Conservation (phyloP, 2,329 filamentous ascomycete species). For the Monosporascus sp. region DNA sequence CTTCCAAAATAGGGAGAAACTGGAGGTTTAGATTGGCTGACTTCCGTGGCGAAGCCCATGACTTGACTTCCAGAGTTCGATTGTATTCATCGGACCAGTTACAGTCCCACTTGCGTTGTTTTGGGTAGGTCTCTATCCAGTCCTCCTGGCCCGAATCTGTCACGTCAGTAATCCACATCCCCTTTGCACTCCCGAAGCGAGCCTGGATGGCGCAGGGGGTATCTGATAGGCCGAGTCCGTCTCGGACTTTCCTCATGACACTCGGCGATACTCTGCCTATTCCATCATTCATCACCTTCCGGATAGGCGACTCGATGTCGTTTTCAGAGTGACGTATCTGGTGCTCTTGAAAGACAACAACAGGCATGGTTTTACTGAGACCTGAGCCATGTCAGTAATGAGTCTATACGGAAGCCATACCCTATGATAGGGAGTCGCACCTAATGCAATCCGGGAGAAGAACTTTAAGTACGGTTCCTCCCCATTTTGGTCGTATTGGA, state of each 20-base stretch:
- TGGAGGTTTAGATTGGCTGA: constrained; percentile 55
- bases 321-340: constrained; percentile 33
- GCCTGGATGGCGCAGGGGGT: constrained; percentile 59
- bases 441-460: constrained; percentile 48
- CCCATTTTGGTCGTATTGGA: constrained; percentile 35
- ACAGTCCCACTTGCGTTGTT: constrained; percentile 60
- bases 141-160: constrained; percentile 34
- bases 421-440: constrained; percentile 23
- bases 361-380: constrained; percentile 39
- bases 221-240: constrained; percentile 38
- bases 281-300: constrained; percentile 54
- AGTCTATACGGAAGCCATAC: background rate
- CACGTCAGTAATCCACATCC: constrained; percentile 60
- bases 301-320: constrained; percentile 30
- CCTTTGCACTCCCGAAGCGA: constrained; percentile 64
- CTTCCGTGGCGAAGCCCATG: constrained; percentile 34
- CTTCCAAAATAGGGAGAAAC: constrained; percentile 58
- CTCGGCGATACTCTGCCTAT: constrained; percentile 55
- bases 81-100: constrained; percentile 30
- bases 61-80: constrained; percentile 55
- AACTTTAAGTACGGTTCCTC: constrained; percentile 43
- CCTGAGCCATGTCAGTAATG: constrained; percentile 22
- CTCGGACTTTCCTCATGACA: constrained; percentile 46
- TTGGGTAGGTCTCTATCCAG: constrained; percentile 59
- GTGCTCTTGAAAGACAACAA: constrained; percentile 32